Evolutionary conservation across 169 alveolate species (phyloP), one percentile per base, ranked within the genome.

Genomic region (Cryptosporidium baileyi): DNA sequence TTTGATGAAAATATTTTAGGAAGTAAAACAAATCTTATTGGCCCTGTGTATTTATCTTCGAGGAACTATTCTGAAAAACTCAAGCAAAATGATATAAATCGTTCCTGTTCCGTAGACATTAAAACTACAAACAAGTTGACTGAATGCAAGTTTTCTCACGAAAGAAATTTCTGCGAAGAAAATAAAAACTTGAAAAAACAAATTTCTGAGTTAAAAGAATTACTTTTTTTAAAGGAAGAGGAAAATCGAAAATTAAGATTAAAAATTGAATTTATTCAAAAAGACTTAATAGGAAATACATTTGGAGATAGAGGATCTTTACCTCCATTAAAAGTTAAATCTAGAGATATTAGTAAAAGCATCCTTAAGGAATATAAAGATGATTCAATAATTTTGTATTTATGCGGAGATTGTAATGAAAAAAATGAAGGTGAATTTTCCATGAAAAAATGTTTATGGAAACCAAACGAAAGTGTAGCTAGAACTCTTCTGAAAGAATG

Each of bases 251-350:
- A 26, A 36, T 47, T 74, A 22, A 74, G 41, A 54, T 36, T 57
- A 26, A 74, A 59, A 17, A 13, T 74, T 11, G 67, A 74, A 2
- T 57, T 74, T 3, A 40, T 74, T n/a, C 74, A 74, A 30, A 65
- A 47, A 30, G 81, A 51, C 17, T 36, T 65, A 6, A 26, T 47
- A n/a, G 54, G 61, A 17, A 44, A 32, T 65, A 24, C 81, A 9
- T 26, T 34, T 24, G 0, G 38, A 45, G 40, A 47, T 32, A 19
- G 60, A n/a, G 85, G 54, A 24, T 74, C 85, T 6, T 54, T 74
- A n/a, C 85, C 85, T 8, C 85, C 85, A 0, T 15, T 74, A 15
- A 74, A 57, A 57, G 85, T 57, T 74, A 74, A 57, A 41, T 2
- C 65, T 36, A 51, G 60, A 36, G 19, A 22, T n/a, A 43, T 22